Evolutionary conservation across 371 early-diverging fungal genomes (phyloP).

Genomic region (Mucor lusitanicus): DNA sequence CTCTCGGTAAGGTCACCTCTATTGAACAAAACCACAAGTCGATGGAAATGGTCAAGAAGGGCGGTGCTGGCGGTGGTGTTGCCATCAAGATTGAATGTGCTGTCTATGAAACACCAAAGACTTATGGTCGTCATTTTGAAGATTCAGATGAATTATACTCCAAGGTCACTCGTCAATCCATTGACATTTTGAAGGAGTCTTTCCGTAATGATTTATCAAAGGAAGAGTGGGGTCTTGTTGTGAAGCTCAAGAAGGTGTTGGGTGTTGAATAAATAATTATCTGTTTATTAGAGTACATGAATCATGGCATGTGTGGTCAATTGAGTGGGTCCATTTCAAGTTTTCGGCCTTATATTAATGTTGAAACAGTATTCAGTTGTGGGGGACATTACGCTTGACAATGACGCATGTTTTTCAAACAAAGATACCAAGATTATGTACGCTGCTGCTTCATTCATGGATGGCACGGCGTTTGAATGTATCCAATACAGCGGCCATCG

Average conservation of each 20-base stretch:
- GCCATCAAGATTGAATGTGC: constrained; percentile 97
- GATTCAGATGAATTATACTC: constrained; percentile 82
- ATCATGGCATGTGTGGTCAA: too few species aligned
- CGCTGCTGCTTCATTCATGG: too few species aligned
- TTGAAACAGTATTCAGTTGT: too few species aligned
- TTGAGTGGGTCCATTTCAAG: too few species aligned
- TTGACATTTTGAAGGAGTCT: constrained; percentile 96
- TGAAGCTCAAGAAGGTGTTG: constrained; percentile 79
- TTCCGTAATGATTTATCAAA: constrained; percentile 95
- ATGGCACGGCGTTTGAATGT: too few species aligned
- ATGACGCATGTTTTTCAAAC: too few species aligned
- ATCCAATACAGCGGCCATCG: too few species aligned
- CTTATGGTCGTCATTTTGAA: constrained; percentile 96
- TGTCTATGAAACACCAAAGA: constrained; percentile 85
- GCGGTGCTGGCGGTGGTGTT: constrained; percentile 86
- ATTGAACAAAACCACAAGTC: constrained; percentile 97
- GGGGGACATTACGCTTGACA: too few species aligned
- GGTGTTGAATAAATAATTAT: constrained; percentile 38
- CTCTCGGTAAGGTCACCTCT: constrained; percentile 92
- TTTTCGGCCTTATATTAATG: too few species aligned
- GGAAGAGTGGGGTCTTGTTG: constrained; percentile 92
- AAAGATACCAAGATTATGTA: too few species aligned
- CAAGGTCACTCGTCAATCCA: constrained; percentile 90
- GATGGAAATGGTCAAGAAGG: constrained; percentile 84
- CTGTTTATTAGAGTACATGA: background rate